Evolutionary conservation across 148 eudicot species (phyloP).

Genomic region (Fagopyrum homotropicum): DNA sequence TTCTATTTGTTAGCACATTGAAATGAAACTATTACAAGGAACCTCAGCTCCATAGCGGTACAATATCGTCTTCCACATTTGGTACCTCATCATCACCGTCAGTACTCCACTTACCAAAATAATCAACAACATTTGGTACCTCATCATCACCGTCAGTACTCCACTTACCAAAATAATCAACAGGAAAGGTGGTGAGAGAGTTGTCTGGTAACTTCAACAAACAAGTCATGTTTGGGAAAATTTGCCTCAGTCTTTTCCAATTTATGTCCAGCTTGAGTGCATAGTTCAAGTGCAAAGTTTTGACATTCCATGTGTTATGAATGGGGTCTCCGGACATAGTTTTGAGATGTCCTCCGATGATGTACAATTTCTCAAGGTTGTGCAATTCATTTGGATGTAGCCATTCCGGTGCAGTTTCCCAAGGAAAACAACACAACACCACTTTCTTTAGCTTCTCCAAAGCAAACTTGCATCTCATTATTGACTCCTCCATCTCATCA

Average conservation of each 20-base stretch:
- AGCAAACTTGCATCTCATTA: conserved; percentile 10
- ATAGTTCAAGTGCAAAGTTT: conserved; percentile 10
- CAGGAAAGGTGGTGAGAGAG: conserved; percentile 22
- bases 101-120: neutral
- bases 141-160: too few relatives aligned
- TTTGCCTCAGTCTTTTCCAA: conserved; percentile 11
- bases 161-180: neutral
- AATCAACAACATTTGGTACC: too few relatives aligned
- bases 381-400: conserved; percentile 6
- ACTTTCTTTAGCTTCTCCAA: conserved; percentile 25
- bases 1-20: too few relatives aligned
- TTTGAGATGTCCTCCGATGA: conserved; percentile 36
- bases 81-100: too few relatives aligned
- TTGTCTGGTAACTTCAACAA: conserved; percentile 28
- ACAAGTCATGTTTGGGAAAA: conserved; percentile 19
- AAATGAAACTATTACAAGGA: too few relatives aligned
- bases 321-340: conserved; percentile 7
- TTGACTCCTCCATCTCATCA: conserved; percentile 14
- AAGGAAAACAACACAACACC: conserved; percentile 16
- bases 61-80: too few relatives aligned
- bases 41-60: too few relatives aligned
- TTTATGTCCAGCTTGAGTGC: neutral
- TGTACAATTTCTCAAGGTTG: conserved; percentile 27
- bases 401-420: conserved; percentile 3
- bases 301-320: conserved; percentile 19